These are phyloP conservation scores for Gossypium stocksii DNA, from an alignment of 345 rosid species.

Conservation along the genomic window DNA sequence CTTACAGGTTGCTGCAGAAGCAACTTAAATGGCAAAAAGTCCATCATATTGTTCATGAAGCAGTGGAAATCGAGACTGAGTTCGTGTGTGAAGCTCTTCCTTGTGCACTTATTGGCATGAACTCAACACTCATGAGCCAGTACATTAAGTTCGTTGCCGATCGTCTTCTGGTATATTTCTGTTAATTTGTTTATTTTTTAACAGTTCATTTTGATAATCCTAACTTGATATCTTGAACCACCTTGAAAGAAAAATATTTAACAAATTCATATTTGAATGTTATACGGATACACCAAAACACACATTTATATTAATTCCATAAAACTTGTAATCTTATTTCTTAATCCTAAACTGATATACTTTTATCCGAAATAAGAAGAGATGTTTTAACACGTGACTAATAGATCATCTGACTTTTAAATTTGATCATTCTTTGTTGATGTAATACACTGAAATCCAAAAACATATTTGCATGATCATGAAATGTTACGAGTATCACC, in stretches of 20 bases:
- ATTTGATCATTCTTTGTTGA: constrained; percentile 1
- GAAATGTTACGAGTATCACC: background rate
- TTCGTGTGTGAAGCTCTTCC: constrained; percentile 92
- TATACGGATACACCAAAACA: background rate
- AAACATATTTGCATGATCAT: background rate
- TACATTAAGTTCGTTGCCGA: constrained; percentile 89
- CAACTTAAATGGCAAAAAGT: constrained; percentile 58
- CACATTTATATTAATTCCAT: background rate
- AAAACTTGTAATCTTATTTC: background rate
- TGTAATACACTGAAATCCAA: background rate
- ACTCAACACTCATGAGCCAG: constrained; percentile 81
- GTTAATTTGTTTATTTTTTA: background rate
- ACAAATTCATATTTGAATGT: background rate
- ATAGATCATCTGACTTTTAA: background rate
- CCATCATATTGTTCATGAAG: constrained; percentile 62
- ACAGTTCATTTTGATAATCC: background rate
- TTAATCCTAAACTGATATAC: background rate
- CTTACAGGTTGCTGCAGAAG: constrained; percentile 56
- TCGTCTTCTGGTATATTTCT: constrained; percentile 63
- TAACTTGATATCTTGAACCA: background rate
- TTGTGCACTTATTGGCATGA: constrained; percentile 87
- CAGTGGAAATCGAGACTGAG: constrained; percentile 82
- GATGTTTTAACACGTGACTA: background rate
- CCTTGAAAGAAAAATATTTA: background rate
- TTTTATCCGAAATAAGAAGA: background rate